Percentiles rank a stretch among this genome's conserved stretches.
Conservation (phyloP, 495 filamentous ascomycete species). For the Tetracladium setigerum region DNA sequence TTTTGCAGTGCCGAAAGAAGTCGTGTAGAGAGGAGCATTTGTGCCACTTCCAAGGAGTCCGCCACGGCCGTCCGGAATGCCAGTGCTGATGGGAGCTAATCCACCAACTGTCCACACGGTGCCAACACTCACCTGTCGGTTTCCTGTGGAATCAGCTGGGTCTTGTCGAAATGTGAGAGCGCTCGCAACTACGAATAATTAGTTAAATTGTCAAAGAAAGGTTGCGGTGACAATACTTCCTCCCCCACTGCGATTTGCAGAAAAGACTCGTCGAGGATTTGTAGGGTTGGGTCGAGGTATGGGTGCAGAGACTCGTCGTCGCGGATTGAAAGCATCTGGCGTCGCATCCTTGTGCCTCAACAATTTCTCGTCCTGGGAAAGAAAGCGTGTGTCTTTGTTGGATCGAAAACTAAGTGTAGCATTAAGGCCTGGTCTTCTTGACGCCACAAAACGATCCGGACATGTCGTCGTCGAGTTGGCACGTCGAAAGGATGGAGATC, state of each 20-base stretch:
- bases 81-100: conserved; percentile 41
- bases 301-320: conserved; percentile 31
- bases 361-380: conserved; percentile 55
- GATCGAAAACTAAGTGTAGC: conserved; percentile 40
- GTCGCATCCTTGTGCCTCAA: conserved; percentile 47
- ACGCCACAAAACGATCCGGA: conserved; percentile 55
- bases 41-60: conserved; percentile 59
- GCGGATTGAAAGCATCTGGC: conserved; percentile 60
- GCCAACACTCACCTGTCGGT: conserved; percentile 52
- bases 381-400: conserved; percentile 51
- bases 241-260: conserved; percentile 19
- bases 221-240: conserved; percentile 2
- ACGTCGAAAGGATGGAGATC: background rate
- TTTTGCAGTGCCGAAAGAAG: conserved; percentile 47
- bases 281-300: conserved; percentile 9
- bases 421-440: conserved; percentile 7
- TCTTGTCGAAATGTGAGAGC: conserved; percentile 21
- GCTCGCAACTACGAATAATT: conserved; percentile 14
- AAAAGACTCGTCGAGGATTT: conserved; percentile 9
- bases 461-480: conserved; percentile 6
- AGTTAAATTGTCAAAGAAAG: background rate
- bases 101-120: conserved; percentile 81
- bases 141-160: conserved; percentile 10
- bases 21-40: conserved; percentile 66
- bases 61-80: conserved; percentile 53